These are phyloP conservation scores for Ammopiptanthus mongolicus DNA, from an alignment of 306 rosid genomes.

Conservation along the genomic window DNA sequence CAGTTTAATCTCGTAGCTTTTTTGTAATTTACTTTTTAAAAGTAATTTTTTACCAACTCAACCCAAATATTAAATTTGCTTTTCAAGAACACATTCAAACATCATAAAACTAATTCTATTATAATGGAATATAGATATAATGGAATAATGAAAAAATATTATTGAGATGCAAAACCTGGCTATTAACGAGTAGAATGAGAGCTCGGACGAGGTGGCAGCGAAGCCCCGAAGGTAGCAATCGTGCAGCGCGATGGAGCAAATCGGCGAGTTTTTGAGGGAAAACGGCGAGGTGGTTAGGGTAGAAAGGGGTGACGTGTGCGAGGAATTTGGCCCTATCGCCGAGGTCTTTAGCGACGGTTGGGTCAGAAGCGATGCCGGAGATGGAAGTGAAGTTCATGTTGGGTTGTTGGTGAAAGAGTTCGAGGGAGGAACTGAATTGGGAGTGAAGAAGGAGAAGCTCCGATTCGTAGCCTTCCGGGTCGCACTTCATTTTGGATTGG, in stretches of 20 bases:
- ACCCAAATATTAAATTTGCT: too few species aligned
- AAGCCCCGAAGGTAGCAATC: constrained; percentile 54
- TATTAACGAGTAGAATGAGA: constrained; percentile 59
- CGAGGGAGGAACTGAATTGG: constrained; percentile 68
- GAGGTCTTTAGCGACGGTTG: constrained; percentile 69
- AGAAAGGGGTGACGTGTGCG: constrained; percentile 68
- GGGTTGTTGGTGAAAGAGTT: constrained; percentile 69
- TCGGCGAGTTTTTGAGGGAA: constrained; percentile 59
- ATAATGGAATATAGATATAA: too few species aligned
- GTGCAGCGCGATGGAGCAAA: constrained; percentile 53
- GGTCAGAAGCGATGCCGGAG: constrained; percentile 57
- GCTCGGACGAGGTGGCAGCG: constrained; percentile 51
- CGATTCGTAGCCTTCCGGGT: constrained; percentile 72
- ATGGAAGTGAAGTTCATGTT: constrained; percentile 61
- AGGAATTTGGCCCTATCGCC: constrained; percentile 64
- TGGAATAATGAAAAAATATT: too few species aligned
- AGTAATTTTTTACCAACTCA: too few species aligned
- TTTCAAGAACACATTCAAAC: too few species aligned
- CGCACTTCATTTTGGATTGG: constrained; percentile 87
- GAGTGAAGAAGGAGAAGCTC: constrained; percentile 55
- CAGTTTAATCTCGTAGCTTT: too few species aligned
- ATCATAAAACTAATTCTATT: too few species aligned
- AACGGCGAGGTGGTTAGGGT: constrained; percentile 46
- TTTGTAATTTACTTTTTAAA: too few species aligned
- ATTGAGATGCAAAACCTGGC: constrained; percentile 32